These are phyloP conservation scores for Canna indica DNA, from an alignment of 176 grass and related monocot genomes.

Conservation along the genomic window DNA sequence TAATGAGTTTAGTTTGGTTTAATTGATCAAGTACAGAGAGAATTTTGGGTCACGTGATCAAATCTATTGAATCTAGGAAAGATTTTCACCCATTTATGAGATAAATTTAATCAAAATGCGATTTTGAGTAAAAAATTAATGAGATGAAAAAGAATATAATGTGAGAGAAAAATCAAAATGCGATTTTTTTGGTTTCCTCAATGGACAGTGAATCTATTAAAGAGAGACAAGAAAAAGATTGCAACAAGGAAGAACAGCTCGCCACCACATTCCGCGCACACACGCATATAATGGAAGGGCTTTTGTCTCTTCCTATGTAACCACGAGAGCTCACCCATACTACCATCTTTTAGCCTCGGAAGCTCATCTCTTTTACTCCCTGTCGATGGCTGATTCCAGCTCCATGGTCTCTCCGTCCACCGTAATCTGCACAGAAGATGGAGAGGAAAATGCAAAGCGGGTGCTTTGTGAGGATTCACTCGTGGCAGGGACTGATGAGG, in stretches of 20 bases:
- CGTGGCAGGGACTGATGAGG: slow-evolving; percentile 41
- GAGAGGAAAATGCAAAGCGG: slow-evolving; percentile 5
- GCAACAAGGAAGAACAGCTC: neutral
- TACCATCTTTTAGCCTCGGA: neutral
- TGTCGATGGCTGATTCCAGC: slow-evolving; percentile 31
- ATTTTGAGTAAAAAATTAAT: no score
- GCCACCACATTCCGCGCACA: neutral
- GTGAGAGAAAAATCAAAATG: no score
- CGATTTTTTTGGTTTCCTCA: neutral
- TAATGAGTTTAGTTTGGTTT: no score
- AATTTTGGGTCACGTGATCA: no score
- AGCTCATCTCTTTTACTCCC: neutral
- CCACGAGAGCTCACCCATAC: neutral
- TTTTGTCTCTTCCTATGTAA: neutral
- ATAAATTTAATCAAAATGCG: no score
- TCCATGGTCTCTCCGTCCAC: slow-evolving; percentile 33
- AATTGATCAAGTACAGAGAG: no score
- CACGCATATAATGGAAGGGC: neutral
- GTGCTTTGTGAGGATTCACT: neutral
- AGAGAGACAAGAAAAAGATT: neutral
- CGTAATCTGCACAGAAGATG: slow-evolving; percentile 61
- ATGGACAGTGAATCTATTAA: neutral
- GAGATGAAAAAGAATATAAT: no score
- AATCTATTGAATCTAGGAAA: no score
- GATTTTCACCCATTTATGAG: no score